Evolutionary conservation across 208 protist species (phyloP).

Genomic region (Wallacemonas sp.): DNA sequence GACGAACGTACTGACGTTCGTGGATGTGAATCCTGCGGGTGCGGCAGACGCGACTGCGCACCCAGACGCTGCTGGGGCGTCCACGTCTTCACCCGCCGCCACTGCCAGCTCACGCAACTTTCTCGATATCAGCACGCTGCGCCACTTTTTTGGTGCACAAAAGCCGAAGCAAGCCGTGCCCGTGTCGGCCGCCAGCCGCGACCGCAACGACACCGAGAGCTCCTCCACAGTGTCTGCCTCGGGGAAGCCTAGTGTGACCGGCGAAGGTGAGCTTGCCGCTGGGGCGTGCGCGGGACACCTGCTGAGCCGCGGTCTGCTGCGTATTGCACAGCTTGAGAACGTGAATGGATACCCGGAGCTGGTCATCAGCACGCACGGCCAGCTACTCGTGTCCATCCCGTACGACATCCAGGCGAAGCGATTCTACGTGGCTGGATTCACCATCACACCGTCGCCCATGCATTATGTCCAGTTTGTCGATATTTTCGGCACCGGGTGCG

Average conservation of each 20-base stretch:
- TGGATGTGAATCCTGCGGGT: slow-evolving; percentile 3
- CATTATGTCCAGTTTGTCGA: slow-evolving; percentile 75
- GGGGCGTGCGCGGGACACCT: slow-evolving; percentile 46
- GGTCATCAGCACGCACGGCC: slow-evolving; percentile 77
- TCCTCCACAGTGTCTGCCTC: not conserved
- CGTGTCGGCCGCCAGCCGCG: not conserved
- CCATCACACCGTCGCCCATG: slow-evolving; percentile 66
- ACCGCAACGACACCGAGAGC: not conserved
- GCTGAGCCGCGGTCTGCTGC: slow-evolving; percentile 69
- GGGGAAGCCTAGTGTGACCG: too few relatives aligned
- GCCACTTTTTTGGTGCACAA: slow-evolving; percentile 31
- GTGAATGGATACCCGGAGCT: slow-evolving; percentile 35
- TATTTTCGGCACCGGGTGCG: slow-evolving; percentile 57
- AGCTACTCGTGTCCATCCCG: slow-evolving; percentile 63
- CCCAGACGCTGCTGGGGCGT: not conserved
- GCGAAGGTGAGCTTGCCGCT: slow-evolving; percentile 2
- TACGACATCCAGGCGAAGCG: slow-evolving; percentile 33
- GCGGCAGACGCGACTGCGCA: not conserved
- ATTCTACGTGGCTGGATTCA: slow-evolving; percentile 68
- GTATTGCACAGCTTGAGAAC: slow-evolving; percentile 26
- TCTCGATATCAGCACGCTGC: slow-evolving; percentile 47
- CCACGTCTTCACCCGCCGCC: not conserved
- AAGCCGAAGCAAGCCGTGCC: not conserved
- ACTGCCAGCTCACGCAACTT: slow-evolving; percentile 40
- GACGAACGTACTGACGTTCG: slow-evolving; percentile 11